A percentile compares a stretch with the other conserved stretches of the same genome.
Evolutionary conservation across 441 rosid genomes (phyloP).

Genomic region (Erodium moschatum): DNA sequence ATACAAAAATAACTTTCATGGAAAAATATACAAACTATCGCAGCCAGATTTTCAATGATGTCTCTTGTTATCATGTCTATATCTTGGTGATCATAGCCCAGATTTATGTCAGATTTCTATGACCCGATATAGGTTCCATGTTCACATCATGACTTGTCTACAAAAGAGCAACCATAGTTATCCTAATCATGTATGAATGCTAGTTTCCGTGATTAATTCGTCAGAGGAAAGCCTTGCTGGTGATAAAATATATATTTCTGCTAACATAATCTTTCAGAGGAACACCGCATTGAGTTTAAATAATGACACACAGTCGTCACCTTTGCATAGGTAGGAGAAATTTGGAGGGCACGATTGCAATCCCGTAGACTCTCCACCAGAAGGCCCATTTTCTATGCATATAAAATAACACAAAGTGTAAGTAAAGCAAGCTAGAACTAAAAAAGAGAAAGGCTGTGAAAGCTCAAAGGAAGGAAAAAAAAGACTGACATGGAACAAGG

Average conservation of each 20-base stretch:
- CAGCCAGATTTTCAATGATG: neutral
- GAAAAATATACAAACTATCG: neutral
- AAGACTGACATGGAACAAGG: constrained; percentile 45
- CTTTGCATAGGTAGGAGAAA: constrained; percentile 64
- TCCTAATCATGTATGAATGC: neutral
- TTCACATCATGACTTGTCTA: neutral
- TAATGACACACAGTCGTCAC: constrained; percentile 25
- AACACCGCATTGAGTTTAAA: neutral
- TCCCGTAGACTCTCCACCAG: constrained; percentile 54
- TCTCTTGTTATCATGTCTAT: neutral
- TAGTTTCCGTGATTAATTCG: neutral
- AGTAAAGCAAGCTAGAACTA: neutral
- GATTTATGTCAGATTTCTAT: neutral
- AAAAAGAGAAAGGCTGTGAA: neutral
- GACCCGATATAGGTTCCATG: neutral
- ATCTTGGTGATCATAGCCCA: neutral
- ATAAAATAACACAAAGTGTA: constrained; percentile 13
- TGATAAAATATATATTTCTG: neutral
- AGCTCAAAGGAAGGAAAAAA: neutral
- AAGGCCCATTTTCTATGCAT: constrained; percentile 41
- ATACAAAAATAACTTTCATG: neutral
- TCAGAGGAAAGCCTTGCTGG: neutral
- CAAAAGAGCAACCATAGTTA: neutral
- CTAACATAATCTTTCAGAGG: neutral
- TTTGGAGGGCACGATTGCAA: constrained; percentile 62